Base-by-base conservation (phyloP, 148 eudicot species). In the Vaccinium darrowii region DNA sequence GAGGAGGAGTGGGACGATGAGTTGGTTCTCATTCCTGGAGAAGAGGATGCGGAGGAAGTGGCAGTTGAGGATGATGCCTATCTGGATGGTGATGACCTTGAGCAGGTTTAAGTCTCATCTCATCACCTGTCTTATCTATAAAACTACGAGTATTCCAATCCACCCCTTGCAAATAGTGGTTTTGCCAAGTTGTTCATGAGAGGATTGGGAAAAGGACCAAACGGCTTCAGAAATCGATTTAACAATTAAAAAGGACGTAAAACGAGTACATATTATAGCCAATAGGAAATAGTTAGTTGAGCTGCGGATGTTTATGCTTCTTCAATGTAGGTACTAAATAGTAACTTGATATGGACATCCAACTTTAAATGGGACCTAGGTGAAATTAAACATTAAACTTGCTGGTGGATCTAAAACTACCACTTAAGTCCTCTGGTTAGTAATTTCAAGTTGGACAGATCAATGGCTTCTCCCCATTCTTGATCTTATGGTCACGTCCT, bases 21-120 rank as follows among this genome's bases (percentile, higher is more conserved):
- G 43, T 13, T 69, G 36, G 74, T 69, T 69, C 16, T 27, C 0
- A 18, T 69, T 69, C 18, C 74, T 69, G 74, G 74, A 27, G 43
- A 69, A 14, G 74, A 69, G 15, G 36, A 25, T 69, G 13, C 0
- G 18, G 74, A 69, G 39, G 74, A 30, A 69, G 74, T 4, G 8
- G 39, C 74, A 69, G 74, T 30, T 10, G 74, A 27, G 16, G 74
- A 69, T 27, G 74, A 27, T 27, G 18, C 74, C 74, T 69, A 12
- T 69, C 74, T 69, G 39, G 39, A 69, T 30, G 74, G 74, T 16
- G 12, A 13, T 69, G 74, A 27, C 15, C 74, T 69, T 69, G 39
- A 69, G 74, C 74, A 69, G 74, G 74, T 69, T 27, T 30, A 69
- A 65, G 69, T 65, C 72, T 60, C 72, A 65, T 23, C 33, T 60